These are phyloP conservation scores for Silene uniflora DNA, from an alignment of 148 eudicot genomes.

Conservation along the genomic window DNA sequence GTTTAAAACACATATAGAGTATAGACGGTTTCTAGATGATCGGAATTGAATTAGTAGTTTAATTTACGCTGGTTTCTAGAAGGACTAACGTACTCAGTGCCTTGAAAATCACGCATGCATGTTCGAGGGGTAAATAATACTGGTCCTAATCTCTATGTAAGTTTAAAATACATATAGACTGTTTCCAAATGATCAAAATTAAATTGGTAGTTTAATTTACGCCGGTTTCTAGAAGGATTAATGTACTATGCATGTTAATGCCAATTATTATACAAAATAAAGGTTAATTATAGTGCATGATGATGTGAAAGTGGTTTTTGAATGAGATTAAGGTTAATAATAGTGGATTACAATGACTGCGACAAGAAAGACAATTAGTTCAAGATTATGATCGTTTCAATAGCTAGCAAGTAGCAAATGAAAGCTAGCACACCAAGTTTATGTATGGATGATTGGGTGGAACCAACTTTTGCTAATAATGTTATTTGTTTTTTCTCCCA, in stretches of 20 bases:
- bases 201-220: conserved; percentile 1
- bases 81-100: conserved; percentile 10
- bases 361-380: conserved; percentile 23
- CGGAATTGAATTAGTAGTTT: conserved; percentile 1
- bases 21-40: neutral
- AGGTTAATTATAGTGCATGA: conserved; percentile 21
- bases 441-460: conserved; percentile 1
- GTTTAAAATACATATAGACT: too few relatives aligned
- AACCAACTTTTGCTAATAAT: conserved; percentile 19
- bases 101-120: too few relatives aligned
- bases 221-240: conserved; percentile 10
- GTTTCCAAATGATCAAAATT: neutral
- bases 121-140: too few relatives aligned
- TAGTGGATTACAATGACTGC: conserved; percentile 13
- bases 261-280: neutral
- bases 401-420: neutral
- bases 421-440: conserved; percentile 20
- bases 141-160: too few relatives aligned
- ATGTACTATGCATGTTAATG: conserved; percentile 21
- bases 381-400: conserved; percentile 8
- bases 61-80: neutral
- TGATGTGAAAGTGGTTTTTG: conserved; percentile 4
- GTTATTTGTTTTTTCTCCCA: conserved; percentile 26
- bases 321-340: conserved; percentile 24
- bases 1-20: too few relatives aligned